Percentiles rank a stretch among this genome's conserved stretches.
Conservation (phyloP, 768 basidiomycete genomes). For the Tulasnella sp. region DNA sequence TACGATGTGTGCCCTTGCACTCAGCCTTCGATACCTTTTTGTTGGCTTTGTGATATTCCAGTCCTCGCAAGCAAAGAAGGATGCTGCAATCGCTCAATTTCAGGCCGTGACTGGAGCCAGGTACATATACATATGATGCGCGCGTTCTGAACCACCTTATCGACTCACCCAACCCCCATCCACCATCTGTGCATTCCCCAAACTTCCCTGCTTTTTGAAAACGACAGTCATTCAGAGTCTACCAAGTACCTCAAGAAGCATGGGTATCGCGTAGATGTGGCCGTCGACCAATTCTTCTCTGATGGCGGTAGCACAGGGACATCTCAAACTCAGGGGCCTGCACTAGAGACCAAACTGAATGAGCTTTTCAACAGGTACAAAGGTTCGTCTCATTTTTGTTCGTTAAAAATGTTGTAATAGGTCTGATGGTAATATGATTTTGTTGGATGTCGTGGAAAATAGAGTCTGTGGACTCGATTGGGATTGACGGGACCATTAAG, state of each 20-base stretch:
- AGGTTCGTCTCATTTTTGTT: conserved; percentile 37
- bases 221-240: conserved; percentile 14
- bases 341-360: conserved; percentile 35
- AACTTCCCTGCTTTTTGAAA: not conserved
- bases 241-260: conserved; percentile 13
- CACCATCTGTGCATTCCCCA: not conserved
- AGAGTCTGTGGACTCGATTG: conserved; percentile 40
- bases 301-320: conserved; percentile 12
- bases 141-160: too few species aligned
- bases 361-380: conserved; percentile 58
- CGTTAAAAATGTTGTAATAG: not conserved
- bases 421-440: not conserved
- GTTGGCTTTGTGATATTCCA: too few species aligned
- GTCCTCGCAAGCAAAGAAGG: not conserved
- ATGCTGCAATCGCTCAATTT: conserved; percentile 13
- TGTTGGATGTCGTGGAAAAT: not conserved
- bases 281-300: conserved; percentile 23
- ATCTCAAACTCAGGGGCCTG: not conserved
- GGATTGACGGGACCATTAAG: conserved; percentile 68
- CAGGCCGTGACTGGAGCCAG: not conserved
- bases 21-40: too few species aligned
- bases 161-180: too few species aligned
- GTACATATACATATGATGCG: conserved; percentile 1
- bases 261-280: conserved; percentile 18
- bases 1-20: too few species aligned